A percentile compares a stretch with the other conserved stretches of the same genome.
These are phyloP conservation scores for Solanum etuberosum DNA, from an alignment of 257 asterid genomes.

Conservation along the genomic window DNA sequence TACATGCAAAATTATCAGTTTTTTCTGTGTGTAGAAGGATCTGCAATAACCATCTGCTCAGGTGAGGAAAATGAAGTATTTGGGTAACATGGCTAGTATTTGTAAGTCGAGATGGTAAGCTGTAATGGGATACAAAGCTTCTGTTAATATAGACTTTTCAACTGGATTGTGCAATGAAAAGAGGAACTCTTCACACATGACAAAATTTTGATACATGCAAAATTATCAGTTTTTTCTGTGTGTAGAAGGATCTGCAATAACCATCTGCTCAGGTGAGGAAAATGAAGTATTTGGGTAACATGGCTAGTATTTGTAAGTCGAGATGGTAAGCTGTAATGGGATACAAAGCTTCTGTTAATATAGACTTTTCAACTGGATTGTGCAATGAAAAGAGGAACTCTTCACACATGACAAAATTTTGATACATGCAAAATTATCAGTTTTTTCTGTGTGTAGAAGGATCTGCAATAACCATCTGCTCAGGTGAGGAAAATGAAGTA, in stretches of 20 bases:
- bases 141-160: background rate
- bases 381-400: background rate
- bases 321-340: background rate
- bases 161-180: background rate
- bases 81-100: background rate
- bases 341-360: background rate
- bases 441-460: too few species aligned
- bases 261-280: background rate
- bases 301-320: background rate
- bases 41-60: background rate
- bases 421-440: too few species aligned
- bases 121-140: background rate
- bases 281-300: background rate
- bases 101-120: background rate
- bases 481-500: background rate
- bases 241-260: too few species aligned
- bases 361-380: background rate
- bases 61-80: background rate
- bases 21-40: too few species aligned
- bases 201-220: background rate
- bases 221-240: too few species aligned
- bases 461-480: too few species aligned
- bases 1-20: background rate
- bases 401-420: background rate
- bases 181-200: background rate